A percentile compares a stretch with the other conserved stretches of the same genome.
phyloP scores from a whole-genome alignment of 768 basidiomycete species.

The Pleurotus tuber-regium region DNA sequence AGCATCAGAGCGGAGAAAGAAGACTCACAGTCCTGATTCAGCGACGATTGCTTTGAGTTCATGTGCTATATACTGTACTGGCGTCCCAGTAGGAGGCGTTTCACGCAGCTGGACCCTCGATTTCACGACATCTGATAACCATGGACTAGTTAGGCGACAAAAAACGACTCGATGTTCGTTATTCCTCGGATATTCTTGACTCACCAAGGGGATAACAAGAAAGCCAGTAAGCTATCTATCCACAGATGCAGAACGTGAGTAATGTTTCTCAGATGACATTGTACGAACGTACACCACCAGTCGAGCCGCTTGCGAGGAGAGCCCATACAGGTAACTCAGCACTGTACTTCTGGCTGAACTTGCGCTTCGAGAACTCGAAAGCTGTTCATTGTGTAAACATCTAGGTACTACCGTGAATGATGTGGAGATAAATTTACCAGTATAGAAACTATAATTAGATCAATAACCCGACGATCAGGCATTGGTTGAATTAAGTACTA shows the following conservation, averaged over 20 bases:
- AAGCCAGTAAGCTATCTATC: conserved; percentile 87
- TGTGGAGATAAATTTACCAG: conserved; percentile 37
- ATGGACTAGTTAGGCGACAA: no score
- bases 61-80: conserved; percentile 69
- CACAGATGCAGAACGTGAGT: not conserved
- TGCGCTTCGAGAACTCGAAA: conserved; percentile 87
- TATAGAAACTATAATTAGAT: conserved; percentile 54
- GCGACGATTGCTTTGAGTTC: conserved; percentile 67
- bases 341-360: conserved; percentile 64
- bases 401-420: not conserved
- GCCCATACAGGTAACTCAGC: conserved; percentile 80
- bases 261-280: no score
- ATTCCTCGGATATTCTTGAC: no score
- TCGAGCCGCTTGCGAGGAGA: conserved; percentile 77
- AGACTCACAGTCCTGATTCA: conserved; percentile 71
- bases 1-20: not conserved
- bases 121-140: conserved; percentile 78
- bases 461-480: not conserved
- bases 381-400: conserved; percentile 43
- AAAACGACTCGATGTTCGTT: no score
- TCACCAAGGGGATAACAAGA: conserved; percentile 85
- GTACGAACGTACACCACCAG: conserved; percentile 75
- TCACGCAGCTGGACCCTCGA: conserved; percentile 82
- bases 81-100: conserved; percentile 70
- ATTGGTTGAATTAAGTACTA: not conserved